These are phyloP conservation scores for Kwoniella sp. DNA, from an alignment of 768 basidiomycete species.

Conservation along the genomic window DNA sequence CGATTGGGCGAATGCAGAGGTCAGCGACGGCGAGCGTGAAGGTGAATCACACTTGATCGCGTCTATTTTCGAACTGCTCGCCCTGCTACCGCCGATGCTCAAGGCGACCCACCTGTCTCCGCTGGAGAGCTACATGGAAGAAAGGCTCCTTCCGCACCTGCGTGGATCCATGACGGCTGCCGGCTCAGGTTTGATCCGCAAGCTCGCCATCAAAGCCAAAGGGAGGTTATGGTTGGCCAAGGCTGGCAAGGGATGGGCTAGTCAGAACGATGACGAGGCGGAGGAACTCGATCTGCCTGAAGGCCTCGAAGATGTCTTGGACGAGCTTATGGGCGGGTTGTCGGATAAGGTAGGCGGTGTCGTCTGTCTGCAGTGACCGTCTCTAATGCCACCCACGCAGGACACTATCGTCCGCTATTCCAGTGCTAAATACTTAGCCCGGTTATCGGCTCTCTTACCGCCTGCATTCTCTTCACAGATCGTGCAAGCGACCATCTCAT, in stretches of 20 bases:
- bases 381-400: slow-evolving; percentile 51
- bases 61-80: slow-evolving; percentile 29
- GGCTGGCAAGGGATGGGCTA: slow-evolving; percentile 7
- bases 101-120: slow-evolving; percentile 59
- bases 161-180: slow-evolving; percentile 26
- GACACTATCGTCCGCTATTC: slow-evolving; percentile 95
- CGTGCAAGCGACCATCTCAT: slow-evolving; percentile 67
- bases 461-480: slow-evolving; percentile 70
- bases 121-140: slow-evolving; percentile 57
- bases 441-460: slow-evolving; percentile 76
- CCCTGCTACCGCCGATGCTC: slow-evolving; percentile 43
- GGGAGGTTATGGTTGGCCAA: slow-evolving; percentile 47
- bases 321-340: slow-evolving; percentile 65
- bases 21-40: slow-evolving; percentile 25
- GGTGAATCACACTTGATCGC: slow-evolving; percentile 39
- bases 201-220: slow-evolving; percentile 43
- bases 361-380: background rate
- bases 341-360: slow-evolving; percentile 67
- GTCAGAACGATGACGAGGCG: slow-evolving; percentile 36
- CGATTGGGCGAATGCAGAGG: slow-evolving; percentile 24
- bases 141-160: slow-evolving; percentile 54
- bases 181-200: slow-evolving; percentile 35
- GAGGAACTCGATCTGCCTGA: slow-evolving; percentile 60
- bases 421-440: slow-evolving; percentile 83
- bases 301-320: slow-evolving; percentile 68